Conservation (phyloP, 345 rosid genomes). For the Tarenaya hassleriana region DNA sequence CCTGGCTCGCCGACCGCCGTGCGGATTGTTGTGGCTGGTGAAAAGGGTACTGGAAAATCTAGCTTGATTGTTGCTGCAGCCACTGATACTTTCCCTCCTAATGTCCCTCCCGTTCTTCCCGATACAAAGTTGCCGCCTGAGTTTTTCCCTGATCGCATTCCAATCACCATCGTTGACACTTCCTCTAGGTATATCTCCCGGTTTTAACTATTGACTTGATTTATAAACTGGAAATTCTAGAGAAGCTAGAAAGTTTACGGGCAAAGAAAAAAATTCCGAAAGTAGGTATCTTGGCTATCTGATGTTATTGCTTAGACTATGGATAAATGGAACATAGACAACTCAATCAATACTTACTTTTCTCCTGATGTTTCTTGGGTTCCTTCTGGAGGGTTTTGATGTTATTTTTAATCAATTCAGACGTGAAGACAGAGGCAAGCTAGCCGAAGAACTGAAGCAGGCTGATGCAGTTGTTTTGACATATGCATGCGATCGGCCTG, state of each 20-base stretch:
- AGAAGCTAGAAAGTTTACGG: no score
- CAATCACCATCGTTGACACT: conserved; percentile 85
- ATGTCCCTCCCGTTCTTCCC: conserved; percentile 70
- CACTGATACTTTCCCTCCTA: conserved; percentile 54
- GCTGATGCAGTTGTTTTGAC: conserved; percentile 90
- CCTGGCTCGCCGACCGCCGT: conserved; percentile 60
- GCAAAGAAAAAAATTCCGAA: no score
- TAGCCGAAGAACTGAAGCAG: conserved; percentile 57
- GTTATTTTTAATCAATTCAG: conserved; percentile 27
- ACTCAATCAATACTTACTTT: no score
- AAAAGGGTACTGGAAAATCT: conserved; percentile 87
- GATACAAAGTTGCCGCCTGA: conserved; percentile 70
- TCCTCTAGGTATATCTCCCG: conserved; percentile 55
- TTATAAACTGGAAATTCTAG: no score
- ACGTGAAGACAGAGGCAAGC: conserved; percentile 50
- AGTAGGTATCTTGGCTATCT: no score
- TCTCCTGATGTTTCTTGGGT: no score
- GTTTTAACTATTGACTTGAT: neutral
- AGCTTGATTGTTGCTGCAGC: conserved; percentile 89
- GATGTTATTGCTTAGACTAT: no score
- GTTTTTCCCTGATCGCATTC: conserved; percentile 75
- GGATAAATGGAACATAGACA: no score
- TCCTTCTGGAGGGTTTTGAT: no score
- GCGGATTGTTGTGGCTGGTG: conserved; percentile 86
- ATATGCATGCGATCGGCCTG: conserved; percentile 60